A percentile compares a stretch with the other conserved stretches of the same genome.
Conservation (phyloP, 257 asterid genomes). For the Nicotiana sylvestris region DNA sequence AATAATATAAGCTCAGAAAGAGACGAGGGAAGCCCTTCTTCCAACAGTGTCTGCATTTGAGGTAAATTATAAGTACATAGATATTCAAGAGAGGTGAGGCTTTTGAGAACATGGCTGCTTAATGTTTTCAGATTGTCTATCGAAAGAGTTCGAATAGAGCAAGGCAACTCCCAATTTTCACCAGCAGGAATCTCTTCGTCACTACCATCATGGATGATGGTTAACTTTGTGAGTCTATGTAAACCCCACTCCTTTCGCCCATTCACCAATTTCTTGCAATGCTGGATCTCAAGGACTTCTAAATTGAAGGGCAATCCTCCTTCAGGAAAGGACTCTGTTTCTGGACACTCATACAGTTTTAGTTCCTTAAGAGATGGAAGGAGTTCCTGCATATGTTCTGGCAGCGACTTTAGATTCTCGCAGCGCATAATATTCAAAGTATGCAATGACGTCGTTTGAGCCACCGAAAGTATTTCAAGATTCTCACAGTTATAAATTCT, state of each 20-base stretch:
- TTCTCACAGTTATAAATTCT: fast-evolving
- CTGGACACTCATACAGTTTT: not conserved
- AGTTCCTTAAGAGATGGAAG: not conserved
- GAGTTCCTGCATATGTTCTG: constrained; percentile 5
- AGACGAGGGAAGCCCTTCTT: not conserved
- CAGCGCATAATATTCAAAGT: fast-evolving
- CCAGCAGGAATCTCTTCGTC: too few relatives aligned
- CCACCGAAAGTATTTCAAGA: not conserved
- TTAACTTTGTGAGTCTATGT: not conserved
- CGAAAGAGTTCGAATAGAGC: not conserved
- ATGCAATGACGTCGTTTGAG: not conserved
- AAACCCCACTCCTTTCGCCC: not conserved
- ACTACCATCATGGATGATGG: not conserved
- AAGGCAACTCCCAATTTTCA: not conserved
- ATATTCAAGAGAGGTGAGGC: not conserved
- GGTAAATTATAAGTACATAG: fast-evolving
- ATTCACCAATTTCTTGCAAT: not conserved
- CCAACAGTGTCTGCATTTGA: not conserved
- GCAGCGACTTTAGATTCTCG: constrained; percentile 5
- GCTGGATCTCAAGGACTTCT: fast-evolving
- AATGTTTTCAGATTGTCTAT: not conserved
- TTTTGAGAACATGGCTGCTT: not conserved
- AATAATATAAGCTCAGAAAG: not conserved
- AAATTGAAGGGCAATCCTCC: constrained; percentile 5
- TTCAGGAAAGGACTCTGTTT: not conserved